Evolutionary conservation across 2,329 filamentous ascomycete species (phyloP), one percentile per base, ranked within the genome.

Genomic region (Penicillium sp.): DNA sequence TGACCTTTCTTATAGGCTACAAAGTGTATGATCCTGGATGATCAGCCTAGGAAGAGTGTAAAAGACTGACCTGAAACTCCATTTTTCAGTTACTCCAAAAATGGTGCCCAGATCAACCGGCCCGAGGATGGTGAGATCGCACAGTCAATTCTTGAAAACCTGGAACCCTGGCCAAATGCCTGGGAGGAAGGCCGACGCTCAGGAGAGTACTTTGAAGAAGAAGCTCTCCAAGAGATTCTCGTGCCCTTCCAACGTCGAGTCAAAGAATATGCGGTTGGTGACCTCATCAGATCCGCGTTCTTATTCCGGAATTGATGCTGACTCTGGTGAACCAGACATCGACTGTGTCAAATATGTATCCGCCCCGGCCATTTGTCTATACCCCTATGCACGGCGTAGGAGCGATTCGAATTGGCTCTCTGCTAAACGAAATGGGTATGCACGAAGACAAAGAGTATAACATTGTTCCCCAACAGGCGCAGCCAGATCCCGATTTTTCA

Each of bases 71-170:
- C 5, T 6, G 4, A 24, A 44, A 54, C 42, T 58, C 15, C 24
- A 53, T 51, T 28, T 24, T 24, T 26, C 67, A 81, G 79, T 9
- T 89, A 89, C 76, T 88, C 85, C 79, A 80, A 79, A 17, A 89
- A 88, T 69, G 87, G 86, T 2, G 87, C 85, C 68, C 87, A 89
- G 71, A 89, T 89, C 65, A 88, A 89, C 57, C 82, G 86, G 10
- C 87, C 87, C 3, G 83, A 86, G 64, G 87, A 89, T 66, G 77
- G 70, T 22, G 83, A 84, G 33, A 89, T 89, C 59, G 83, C 86
- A 4, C 76, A 77, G 38, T 81, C 83, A 2, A 89, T 89, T 54
- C 75, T 81, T 40, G 71, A 81, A 38, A 87, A 88, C 60, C 72
- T 86, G 49, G 79, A 82, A 56, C 85, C 86, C 4, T 78, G 78